Base-by-base conservation (phyloP, 176 grass and related monocot genomes). In the Carex kokanica region DNA sequence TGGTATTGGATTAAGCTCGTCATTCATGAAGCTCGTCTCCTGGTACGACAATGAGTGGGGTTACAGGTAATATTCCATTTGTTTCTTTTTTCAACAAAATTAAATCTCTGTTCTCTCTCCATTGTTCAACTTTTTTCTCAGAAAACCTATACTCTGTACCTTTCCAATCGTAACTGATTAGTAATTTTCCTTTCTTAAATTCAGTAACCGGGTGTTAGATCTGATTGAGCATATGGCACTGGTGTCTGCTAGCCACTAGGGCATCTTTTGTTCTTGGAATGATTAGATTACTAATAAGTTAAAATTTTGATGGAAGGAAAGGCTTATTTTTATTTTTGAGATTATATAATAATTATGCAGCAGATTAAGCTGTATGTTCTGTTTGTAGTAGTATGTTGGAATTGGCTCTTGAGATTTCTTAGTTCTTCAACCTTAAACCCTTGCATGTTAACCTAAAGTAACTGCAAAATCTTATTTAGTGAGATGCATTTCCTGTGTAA, bases 31-130 rank as follows among this genome's bases (percentile, higher is more conserved):
- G 85, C 78, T 97, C 0, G 88, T 97, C 12, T 97, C 88, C 56
- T 97, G 92, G 92, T 97, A 97, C 15, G 92, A 94, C 84, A 97
- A 97, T 20, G 92, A 97, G 63, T 94, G 95, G 95, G 95, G 92
- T 62, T 94, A 97, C 81, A 94, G 92, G 94, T 89, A 62, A 89
- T 41, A 23, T 11, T 74, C 12, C 16, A 45, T 51, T 8, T 23
- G 17, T 61, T 47, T 81, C 38, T 54, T 64, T 85, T 78, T 77
- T 79, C 25, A 36, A 13, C 2, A 21, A 77, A 24, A 78, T 79
- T 5, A 1, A 81, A 57, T 53, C 8, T 41, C 36, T 70, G 10
- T 24, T 10, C 24, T 77, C 47, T 77, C 73, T 55, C 8, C 54
- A 6, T 41, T 31, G 25, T 72, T 72, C 12, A 47, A 47, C n/a